phyloP scores from a whole-genome alignment of 495 filamentous ascomycete species.

The Annulohypoxylon maeteangense region DNA sequence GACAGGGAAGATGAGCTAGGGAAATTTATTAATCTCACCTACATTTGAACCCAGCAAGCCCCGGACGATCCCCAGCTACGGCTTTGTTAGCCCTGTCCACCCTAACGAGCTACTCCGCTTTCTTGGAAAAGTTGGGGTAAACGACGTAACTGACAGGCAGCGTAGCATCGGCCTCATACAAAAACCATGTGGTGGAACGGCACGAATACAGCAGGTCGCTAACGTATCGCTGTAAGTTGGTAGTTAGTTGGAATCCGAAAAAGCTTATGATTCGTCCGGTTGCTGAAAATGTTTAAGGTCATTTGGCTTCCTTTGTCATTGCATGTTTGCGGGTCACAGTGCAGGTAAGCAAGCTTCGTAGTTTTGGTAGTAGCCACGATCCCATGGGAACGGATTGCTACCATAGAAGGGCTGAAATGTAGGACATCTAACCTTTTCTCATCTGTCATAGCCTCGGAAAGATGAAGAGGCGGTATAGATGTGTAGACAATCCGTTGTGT shows the following conservation, averaged over 20 bases:
- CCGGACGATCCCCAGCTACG: constrained; percentile 42
- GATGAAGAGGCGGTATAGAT: constrained; percentile 33
- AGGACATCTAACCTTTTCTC: not conserved
- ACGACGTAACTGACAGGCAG: constrained; percentile 40
- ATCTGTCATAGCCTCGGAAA: not conserved
- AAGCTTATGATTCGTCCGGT: constrained; percentile 22
- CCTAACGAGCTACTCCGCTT: constrained; percentile 47
- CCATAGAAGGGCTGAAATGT: constrained; percentile 13
- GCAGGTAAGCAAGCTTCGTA: constrained; percentile 1
- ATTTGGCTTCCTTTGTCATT: constrained; percentile 22
- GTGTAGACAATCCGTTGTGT: constrained; percentile 1
- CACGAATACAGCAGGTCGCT: constrained; percentile 43
- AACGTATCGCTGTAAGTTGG: constrained; percentile 1
- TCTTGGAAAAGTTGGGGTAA: constrained; percentile 49
- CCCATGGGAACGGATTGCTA: constrained; percentile 31
- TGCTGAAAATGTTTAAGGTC: constrained; percentile 21
- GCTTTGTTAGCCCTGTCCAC: constrained; percentile 22
- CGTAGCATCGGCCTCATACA: constrained; percentile 37
- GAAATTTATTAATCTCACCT: constrained; percentile 47
- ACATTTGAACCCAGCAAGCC: constrained; percentile 32
- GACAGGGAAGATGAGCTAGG: constrained; percentile 31
- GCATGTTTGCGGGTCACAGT: constrained; percentile 41
- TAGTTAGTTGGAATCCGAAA: constrained; percentile 14
- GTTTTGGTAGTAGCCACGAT: not conserved
- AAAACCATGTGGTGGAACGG: constrained; percentile 37